phyloP scores from a whole-genome alignment of 2,329 filamentous ascomycete genomes.

The Aspergillus terreus region DNA sequence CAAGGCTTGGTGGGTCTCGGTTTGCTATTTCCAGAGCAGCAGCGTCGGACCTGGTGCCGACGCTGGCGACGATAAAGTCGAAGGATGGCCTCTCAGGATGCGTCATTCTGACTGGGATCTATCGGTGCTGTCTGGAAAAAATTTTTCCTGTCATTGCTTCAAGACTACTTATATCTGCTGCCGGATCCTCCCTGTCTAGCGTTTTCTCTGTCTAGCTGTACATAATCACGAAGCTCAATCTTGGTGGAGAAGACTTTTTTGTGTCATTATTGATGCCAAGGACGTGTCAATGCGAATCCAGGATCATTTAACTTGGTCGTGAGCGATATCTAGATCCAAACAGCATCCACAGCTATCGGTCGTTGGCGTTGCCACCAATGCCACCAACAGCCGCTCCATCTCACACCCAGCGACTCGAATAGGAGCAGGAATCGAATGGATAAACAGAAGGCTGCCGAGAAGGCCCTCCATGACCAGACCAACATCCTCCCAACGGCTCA shows the following conservation, averaged over 20 bases:
- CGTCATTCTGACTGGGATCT: slow-evolving; percentile 1
- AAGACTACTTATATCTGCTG: neutral
- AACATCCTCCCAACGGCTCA: slow-evolving; percentile 54
- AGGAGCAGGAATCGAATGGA: slow-evolving; percentile 20
- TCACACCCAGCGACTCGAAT: neutral
- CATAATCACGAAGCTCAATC: no score
- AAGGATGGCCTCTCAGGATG: neutral
- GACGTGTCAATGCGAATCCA: neutral
- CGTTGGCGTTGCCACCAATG: neutral
- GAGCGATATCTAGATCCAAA: no score
- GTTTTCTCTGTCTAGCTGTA: neutral
- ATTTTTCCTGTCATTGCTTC: neutral
- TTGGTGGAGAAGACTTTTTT: neutral
- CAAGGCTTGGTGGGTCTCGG: neutral
- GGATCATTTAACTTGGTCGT: neutral
- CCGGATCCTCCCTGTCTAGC: neutral
- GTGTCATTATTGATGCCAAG: neutral
- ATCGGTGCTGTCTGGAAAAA: slow-evolving; percentile 1
- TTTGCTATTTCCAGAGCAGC: no score
- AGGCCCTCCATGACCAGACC: slow-evolving; percentile 52
- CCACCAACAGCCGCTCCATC: neutral
- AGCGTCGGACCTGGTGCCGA: slow-evolving; percentile 11
- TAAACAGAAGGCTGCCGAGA: slow-evolving; percentile 40
- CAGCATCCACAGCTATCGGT: neutral
- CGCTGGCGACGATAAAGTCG: neutral